Base-by-base conservation (phyloP, 2,329 filamentous ascomycete species). In the Fusarium coffeatum region DNA sequence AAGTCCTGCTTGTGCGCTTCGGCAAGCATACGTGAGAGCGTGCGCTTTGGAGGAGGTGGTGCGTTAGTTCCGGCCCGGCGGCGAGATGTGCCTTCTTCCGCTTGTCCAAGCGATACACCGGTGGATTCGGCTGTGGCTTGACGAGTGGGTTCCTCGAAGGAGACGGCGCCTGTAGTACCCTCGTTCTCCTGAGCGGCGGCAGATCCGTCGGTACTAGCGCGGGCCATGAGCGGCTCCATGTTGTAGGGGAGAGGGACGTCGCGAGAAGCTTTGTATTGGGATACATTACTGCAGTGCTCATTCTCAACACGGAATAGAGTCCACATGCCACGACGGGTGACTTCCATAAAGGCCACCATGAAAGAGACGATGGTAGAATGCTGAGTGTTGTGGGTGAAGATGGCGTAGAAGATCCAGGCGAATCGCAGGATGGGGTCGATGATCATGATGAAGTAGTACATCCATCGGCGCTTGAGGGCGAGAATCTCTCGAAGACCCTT, bases 251-350 rank as follows among this genome's bases (percentile, higher is more conserved):
- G 85, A 0, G 93, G 93, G 1, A 97, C 88, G 74, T 98, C 94
- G 59, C 95, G 88, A 4, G 91, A 93, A 6, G 96, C 96, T 69
- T 97, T 94, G 85, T 97, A 97, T 71, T 93, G 90, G 20, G 90
- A 88, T 4, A 99, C 95, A 74, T 98, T 97, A 58, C 92, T 90
- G 80, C 94, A 97, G 81, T 99, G 96, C 76, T 99, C 96, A 79
- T 99, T 99, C 80, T 99, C 96, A 27, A 99, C 94, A 42, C 96
- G 93, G 78, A 99, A 92, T 6, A 98, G 84, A 1, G 92, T 90
- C 96, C 96, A 99, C 77, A 98, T 89, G 66, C 93, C 94, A 77
- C 96, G 85, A 32, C 96, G 89, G n/a, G 88, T 85, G 23, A 97
- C 89, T 78, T 99, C 96, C 11, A 90, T 88, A 5, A 98, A 82